Percentiles rank a stretch among this genome's conserved stretches.
Conservation (phyloP, 176 grass and related monocot species). For the Olyra latifolia region DNA sequence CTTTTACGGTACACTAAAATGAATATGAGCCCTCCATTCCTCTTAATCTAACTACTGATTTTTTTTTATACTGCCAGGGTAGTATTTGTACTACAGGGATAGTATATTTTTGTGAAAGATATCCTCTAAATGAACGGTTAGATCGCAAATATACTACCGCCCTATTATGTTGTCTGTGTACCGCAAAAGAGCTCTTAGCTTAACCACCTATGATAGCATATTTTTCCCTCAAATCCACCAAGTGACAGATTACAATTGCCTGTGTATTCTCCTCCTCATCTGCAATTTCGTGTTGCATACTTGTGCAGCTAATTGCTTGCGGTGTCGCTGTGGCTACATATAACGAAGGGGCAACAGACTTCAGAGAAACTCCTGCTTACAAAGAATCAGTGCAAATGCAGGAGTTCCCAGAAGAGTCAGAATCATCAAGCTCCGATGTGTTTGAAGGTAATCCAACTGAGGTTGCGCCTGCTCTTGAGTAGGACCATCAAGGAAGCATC, state of each 20-base stretch:
- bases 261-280: background rate
- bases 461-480: constrained; percentile 82
- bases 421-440: constrained; percentile 76
- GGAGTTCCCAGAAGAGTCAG: constrained; percentile 85
- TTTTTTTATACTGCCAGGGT: too few species aligned
- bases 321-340: constrained; percentile 86
- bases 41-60: too few species aligned
- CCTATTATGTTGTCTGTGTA: too few species aligned
- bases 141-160: too few species aligned
- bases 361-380: constrained; percentile 77
- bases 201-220: background rate
- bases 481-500: constrained; percentile 16
- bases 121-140: too few species aligned
- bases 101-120: too few species aligned
- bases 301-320: constrained; percentile 80
- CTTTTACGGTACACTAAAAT: too few species aligned
- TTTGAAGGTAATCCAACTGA: constrained; percentile 98
- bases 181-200: background rate
- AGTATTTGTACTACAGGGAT: too few species aligned
- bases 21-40: too few species aligned
- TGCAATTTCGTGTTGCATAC: background rate
- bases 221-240: background rate
- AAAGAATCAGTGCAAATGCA: constrained; percentile 71
- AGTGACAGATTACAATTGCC: background rate
- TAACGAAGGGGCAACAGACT: constrained; percentile 89